Percentiles rank a stretch among this genome's conserved stretches.
These are phyloP conservation scores for Kodamaea laetipori DNA, from an alignment of 805 yeast genomes.

Conservation along the genomic window DNA sequence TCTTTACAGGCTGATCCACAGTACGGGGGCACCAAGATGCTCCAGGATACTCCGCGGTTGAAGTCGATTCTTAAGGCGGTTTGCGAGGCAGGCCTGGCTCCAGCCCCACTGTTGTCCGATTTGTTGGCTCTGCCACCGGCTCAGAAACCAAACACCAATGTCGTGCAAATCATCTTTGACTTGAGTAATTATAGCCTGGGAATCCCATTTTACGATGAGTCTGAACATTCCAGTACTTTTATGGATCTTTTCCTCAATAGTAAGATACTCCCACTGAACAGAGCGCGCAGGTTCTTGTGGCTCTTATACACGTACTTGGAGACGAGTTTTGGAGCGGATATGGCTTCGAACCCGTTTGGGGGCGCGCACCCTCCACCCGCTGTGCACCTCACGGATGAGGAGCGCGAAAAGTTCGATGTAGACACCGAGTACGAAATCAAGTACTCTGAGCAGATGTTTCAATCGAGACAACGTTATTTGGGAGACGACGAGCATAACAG, in stretches of 20 bases:
- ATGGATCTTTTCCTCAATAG: slow-evolving; percentile 74
- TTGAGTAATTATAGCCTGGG: slow-evolving; percentile 65
- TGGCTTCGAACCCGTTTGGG: slow-evolving; percentile 61
- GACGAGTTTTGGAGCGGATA: slow-evolving; percentile 57
- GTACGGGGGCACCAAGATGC: slow-evolving; percentile 56
- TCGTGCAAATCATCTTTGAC: slow-evolving; percentile 71
- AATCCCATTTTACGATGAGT: slow-evolving; percentile 28
- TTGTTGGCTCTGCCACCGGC: slow-evolving; percentile 38
- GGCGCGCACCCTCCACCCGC: slow-evolving; percentile 33
- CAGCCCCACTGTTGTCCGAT: slow-evolving; percentile 51
- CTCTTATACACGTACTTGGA: slow-evolving; percentile 77
- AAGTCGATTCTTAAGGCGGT: slow-evolving; percentile 88
- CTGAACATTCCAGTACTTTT: slow-evolving; percentile 42
- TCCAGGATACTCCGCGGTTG: slow-evolving; percentile 93
- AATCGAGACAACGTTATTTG: slow-evolving; percentile 41
- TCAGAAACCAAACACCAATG: slow-evolving; percentile 55
- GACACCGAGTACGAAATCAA: slow-evolving; percentile 52
- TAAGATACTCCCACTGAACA: slow-evolving; percentile 58
- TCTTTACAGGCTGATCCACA: slow-evolving; percentile 72
- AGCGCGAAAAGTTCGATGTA: slow-evolving; percentile 37
- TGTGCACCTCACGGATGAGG: slow-evolving; percentile 31
- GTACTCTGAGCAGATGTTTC: slow-evolving; percentile 51
- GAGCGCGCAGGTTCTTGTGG: slow-evolving; percentile 82
- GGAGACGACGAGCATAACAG: slow-evolving; percentile 41
- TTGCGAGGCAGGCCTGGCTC: slow-evolving; percentile 60